Base-by-base conservation (phyloP, 192 early-diverging fungal genomes). In the Linnemannia zychae region DNA sequence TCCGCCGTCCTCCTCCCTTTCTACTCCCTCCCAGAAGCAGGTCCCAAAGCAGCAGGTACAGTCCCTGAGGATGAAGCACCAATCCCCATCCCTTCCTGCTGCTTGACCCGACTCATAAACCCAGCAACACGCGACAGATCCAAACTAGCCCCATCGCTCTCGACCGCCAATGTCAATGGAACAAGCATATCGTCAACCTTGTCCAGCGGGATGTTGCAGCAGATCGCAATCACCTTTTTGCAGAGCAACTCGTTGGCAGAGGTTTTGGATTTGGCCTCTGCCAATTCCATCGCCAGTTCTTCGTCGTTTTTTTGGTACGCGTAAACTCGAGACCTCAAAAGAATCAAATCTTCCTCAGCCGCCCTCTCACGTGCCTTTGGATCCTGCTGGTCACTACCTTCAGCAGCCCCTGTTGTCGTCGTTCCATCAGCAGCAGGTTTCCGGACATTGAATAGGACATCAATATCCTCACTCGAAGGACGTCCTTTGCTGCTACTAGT, bases 161-260 rank as follows among this genome's bases (percentile, higher is more conserved):
- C 96, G 11, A 98, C 94, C 2, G 97, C 98, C 36, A 91, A 74
- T 12, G 96, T 88, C 34, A 99, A 76, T 4, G 93, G 93, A 16
- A 91, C 91, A 20, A 98, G 86, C 89, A 96, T 90, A 28, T 92
- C 89, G 72, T 96, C 96, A 3, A 99, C 95, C 47, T 94, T 90
- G 3, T 94, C 95, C 20, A 96, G 77, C 20, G 91, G 89, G 34
- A 98, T 92, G 74, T 94, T 92, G 79, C 97, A 98, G 82, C 97
- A 97, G 33, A 93, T 92, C 11, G 96, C 92, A 85, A 98, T 97
- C 44, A 99, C 91, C 73, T 91, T 90, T 87, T 95, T 95, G 87
- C 94, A 98, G 72, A 95, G 91, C 50, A 95, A 74, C 80, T 97
- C 96, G 50, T 90, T 91, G 31, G 94, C 92, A 4, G 90, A 90